Evolutionary conservation across 148 eudicot genomes (phyloP).

Genomic region (Nepenthes mirabilis): DNA sequence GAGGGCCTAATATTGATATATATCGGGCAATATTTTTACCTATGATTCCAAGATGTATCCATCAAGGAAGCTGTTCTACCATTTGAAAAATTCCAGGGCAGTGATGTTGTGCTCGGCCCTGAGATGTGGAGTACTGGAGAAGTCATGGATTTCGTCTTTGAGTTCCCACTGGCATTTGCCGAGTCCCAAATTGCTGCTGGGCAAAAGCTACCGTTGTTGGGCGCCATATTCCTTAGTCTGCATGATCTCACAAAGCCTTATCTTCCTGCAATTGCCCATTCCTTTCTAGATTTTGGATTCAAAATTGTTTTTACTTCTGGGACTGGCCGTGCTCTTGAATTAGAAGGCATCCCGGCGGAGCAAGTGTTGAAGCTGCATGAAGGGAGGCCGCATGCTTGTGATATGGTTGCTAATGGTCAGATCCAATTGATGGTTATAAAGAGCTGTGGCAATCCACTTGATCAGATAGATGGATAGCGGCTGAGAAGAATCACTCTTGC

Average conservation of each 20-base stretch:
- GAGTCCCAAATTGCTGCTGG: constrained; percentile 89
- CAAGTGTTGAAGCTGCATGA: constrained; percentile 92
- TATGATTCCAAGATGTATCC: constrained; percentile 58
- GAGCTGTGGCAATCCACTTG: constrained; percentile 75
- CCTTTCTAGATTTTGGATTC: constrained; percentile 62
- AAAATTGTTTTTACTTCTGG: constrained; percentile 68
- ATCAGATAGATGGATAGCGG: constrained; percentile 80
- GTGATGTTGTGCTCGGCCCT: constrained; percentile 85
- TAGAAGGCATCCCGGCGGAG: constrained; percentile 72
- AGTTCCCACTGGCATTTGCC: constrained; percentile 65
- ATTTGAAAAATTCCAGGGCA: constrained; percentile 86
- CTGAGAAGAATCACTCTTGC: constrained; percentile 92
- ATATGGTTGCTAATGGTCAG: constrained; percentile 78
- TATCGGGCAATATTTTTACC: no score
- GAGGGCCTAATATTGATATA: no score
- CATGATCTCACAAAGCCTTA: constrained; percentile 82
- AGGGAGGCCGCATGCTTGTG: constrained; percentile 93
- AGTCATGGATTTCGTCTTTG: constrained; percentile 79
- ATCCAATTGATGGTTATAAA: constrained; percentile 94
- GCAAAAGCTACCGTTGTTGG: constrained; percentile 71
- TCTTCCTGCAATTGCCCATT: constrained; percentile 51
- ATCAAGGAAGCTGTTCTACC: constrained; percentile 96
- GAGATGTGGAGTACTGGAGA: constrained; percentile 98
- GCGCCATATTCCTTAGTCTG: constrained; percentile 77
- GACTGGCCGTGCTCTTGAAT: constrained; percentile 63